Evolutionary conservation across 306 rosid genomes (phyloP), one percentile per base, ranked within the genome.

Genomic region (Gillenia trifoliata): DNA sequence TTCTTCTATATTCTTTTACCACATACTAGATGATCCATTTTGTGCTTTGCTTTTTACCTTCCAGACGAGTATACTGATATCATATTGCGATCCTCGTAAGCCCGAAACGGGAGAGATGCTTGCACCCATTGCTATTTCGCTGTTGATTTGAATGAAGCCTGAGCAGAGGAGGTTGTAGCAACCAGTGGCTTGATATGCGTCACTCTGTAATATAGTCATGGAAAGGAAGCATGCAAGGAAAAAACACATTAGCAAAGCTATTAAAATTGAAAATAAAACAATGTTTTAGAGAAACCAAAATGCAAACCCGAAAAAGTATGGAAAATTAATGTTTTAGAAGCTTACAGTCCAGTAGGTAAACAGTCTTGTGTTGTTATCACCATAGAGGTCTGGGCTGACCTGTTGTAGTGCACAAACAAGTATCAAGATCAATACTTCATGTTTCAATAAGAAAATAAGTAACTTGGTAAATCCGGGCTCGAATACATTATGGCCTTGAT

Each of bases 81-180:
- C 99, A 15, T 86, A 95, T 73, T 95, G 99, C 16, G 99, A 85
- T 71, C 80, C 83, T 4, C 93, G 80, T 66, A 9, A 78, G 1
- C 38, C 88, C 9, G 99, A 95, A 54, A 95, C 82, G 0, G 99
- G 99, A 64, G 96, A 77, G 71, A 95, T 95, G 88, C 97, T 92
- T 31, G 99, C 99, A 29, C 99, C 99, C 99, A 95, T 92, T 45
- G 99, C 96, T 63, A 95, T 90, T 30, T 87, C 83, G 45, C 89
- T 90, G 77, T 89, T 95, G 72, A 95, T 88, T 69, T 95, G 99
- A 84, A 95, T 90, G 65, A 95, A 95, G 65, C 99, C 99, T 0
- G 99, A 95, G 89, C 99, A 95, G 28, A 95, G 95, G 68, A 95
- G 99, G 83, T 95, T 95, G 92, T 95, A 95, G 90, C 99, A 95